phyloP scores from a whole-genome alignment of 495 filamentous ascomycete species.

The Tuber melanosporum region DNA sequence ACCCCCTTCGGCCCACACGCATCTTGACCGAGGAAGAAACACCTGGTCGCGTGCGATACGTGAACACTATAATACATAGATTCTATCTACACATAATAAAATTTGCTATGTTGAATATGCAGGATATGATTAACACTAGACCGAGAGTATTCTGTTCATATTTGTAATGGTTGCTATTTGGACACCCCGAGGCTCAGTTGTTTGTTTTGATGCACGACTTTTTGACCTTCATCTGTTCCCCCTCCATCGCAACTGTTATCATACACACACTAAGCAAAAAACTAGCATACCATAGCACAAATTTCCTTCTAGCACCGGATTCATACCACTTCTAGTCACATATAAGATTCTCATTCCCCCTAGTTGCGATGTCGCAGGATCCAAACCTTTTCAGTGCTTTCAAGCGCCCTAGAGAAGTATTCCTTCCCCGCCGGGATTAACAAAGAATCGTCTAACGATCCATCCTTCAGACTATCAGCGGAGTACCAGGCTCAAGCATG shows the following conservation, averaged over 20 bases:
- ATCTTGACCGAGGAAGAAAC: constrained; percentile 30
- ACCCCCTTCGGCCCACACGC: constrained; percentile 8
- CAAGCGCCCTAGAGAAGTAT: constrained; percentile 59
- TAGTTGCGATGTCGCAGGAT: constrained; percentile 58
- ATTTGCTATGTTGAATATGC: background rate
- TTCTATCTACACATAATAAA: background rate
- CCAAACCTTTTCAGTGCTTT: constrained; percentile 63
- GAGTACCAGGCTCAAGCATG: constrained; percentile 52
- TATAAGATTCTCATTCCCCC: background rate
- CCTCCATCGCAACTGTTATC: constrained; percentile 5
- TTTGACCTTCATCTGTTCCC: constrained; percentile 5
- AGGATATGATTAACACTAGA: background rate
- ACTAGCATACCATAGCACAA: background rate
- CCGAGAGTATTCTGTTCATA: constrained; percentile 15
- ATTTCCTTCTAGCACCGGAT: background rate
- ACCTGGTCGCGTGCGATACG: constrained; percentile 36
- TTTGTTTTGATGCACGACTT: constrained; percentile 22
- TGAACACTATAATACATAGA: constrained; percentile 1
- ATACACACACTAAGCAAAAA: constrained; percentile 5
- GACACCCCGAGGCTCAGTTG: constrained; percentile 12
- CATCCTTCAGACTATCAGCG: constrained; percentile 58
- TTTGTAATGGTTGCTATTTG: constrained; percentile 9
- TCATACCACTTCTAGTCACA: background rate
- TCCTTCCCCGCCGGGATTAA: constrained; percentile 9
- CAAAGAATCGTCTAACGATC: constrained; percentile 4